Evolutionary conservation across 164 flowering plant species (phyloP), one percentile per base, ranked within the genome.

Genomic region (Kingdonia uniflora): DNA sequence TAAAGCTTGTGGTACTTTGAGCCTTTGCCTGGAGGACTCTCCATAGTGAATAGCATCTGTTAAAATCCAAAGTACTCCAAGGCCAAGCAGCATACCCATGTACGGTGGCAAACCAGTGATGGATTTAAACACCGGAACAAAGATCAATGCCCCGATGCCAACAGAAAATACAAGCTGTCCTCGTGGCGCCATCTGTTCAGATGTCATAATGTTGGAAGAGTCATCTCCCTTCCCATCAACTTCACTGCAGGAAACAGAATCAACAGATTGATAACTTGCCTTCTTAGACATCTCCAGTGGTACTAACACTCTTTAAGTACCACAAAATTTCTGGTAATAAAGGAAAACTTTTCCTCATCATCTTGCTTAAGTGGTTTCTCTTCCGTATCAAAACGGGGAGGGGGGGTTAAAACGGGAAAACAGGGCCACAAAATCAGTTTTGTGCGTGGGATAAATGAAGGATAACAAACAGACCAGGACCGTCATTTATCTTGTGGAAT

Each of bases 31-130:
- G 59, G 77, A 95, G 38, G 94, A 79, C 76, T 87, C 98, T 17
- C 98, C 98, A 68, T 76, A 92, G 57, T 92, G 98, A 61, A 92
- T 87, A 52, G 98, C 96, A 82, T 92, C 98, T 6, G 96, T 92
- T 52, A 92, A 73, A 57, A 92, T 69, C 98, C 98, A 92, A 48
- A 92, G 86, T 68, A 92, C 87, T 67, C 98, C 98, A 21, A 92
- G 90, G 42, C 98, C 98, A 57, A 92, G 71, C 58, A 92, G 80
- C 64, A 92, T 85, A 45, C 98, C 96, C 90, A 92, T 74, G 74
- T 61, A 92, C 45, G 98, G 98, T 59, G 98, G 96, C 71, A 92
- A 68, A 35, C 98, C 98, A 20, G 98, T 92, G 26, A 86, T 53
- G 48, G 94, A 81, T 76, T 92, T 87, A 68, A 92, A 92, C 42